phyloP scores from a whole-genome alignment of 306 rosid species.

The Cicer arietinum region DNA sequence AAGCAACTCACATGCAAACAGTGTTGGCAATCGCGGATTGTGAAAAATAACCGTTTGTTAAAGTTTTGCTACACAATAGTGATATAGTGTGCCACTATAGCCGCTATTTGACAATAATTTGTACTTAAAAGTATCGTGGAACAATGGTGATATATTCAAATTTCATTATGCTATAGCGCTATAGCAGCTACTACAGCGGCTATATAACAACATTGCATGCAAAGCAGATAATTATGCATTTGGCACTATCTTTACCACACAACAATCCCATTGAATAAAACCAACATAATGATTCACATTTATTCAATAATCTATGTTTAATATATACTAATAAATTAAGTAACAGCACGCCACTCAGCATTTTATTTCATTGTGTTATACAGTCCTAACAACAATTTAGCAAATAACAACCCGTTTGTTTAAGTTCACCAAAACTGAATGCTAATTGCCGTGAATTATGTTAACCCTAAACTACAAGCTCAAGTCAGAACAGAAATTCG shows the following conservation, averaged over 20 bases:
- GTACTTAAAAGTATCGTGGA: no score
- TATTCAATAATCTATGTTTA: background rate
- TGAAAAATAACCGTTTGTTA: no score
- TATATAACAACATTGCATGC: no score
- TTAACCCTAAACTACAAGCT: slow-evolving; percentile 5
- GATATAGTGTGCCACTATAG: no score
- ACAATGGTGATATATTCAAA: no score
- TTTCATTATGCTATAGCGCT: no score
- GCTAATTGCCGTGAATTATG: background rate
- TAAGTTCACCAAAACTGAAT: background rate
- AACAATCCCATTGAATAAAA: background rate
- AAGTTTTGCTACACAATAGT: no score
- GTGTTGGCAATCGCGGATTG: no score
- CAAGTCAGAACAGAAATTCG: background rate
- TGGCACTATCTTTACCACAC: background rate
- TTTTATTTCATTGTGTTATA: background rate
- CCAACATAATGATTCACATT: background rate
- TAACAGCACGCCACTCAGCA: slow-evolving; percentile 8
- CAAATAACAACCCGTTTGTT: background rate
- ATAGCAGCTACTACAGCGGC: no score
- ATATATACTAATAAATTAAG: background rate
- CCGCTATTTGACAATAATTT: no score
- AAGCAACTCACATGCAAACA: background rate
- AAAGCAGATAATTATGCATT: background rate
- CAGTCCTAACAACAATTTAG: background rate